Evolutionary conservation across 352 stramenopile species (phyloP).

Genomic region (Phytophthora palmivora): DNA sequence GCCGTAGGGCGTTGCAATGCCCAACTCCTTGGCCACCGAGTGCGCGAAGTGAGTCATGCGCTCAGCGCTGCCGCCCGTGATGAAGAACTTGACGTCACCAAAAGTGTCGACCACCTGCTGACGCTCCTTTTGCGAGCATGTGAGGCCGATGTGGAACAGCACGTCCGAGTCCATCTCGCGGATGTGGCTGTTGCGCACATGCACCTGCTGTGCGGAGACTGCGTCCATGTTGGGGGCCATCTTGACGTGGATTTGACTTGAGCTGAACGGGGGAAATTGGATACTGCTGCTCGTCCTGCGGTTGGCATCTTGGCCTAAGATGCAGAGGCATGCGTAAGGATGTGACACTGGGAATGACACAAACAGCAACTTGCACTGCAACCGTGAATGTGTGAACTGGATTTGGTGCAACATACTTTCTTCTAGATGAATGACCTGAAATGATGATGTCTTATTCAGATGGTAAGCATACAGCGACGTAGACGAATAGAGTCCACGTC

Average conservation of each 20-base stretch:
- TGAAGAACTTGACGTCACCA: conserved; percentile 83
- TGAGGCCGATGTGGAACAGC: conserved; percentile 81
- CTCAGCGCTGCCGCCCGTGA: conserved; percentile 73
- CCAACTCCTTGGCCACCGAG: conserved; percentile 59
- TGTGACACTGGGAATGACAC: conserved; percentile 3
- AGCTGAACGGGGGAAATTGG: conserved; percentile 20
- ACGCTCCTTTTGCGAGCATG: conserved; percentile 57
- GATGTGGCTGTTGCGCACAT: conserved; percentile 75
- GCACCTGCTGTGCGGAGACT: conserved; percentile 22
- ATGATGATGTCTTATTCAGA: conserved; percentile 19
- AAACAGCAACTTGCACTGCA: conserved; percentile 21
- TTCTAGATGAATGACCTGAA: conserved; percentile 6
- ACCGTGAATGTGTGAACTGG: conserved; percentile 29
- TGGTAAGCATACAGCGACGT: conserved; percentile 20
- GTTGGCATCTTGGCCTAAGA: conserved; percentile 8
- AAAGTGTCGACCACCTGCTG: conserved; percentile 58
- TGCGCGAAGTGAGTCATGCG: conserved; percentile 81
- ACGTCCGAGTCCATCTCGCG: conserved; percentile 67
- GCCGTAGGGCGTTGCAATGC: conserved; percentile 67
- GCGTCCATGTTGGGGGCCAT: conserved; percentile 44
- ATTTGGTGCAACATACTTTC: conserved; percentile 12
- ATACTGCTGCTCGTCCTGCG: conserved; percentile 23
- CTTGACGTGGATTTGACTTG: conserved; percentile 19
- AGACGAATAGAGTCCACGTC: conserved; percentile 19
- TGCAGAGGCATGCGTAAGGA: conserved; percentile 24